Evolutionary conservation across 2,329 filamentous ascomycete species (phyloP), one percentile per base, ranked within the genome.

Genomic region (Gremmenia infestans): DNA sequence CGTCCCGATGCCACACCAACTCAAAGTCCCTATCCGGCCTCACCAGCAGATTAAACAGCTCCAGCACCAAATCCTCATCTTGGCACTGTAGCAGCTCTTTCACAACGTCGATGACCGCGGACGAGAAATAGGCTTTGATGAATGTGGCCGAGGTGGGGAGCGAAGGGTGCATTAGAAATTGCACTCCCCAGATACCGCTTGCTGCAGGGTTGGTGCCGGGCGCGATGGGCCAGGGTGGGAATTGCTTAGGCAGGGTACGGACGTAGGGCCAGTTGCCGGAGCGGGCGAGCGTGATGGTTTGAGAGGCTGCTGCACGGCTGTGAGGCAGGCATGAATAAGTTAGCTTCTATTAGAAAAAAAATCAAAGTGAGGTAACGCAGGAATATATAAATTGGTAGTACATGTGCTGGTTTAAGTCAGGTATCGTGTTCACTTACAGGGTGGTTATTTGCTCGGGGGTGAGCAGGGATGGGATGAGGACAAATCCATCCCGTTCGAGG

Each of bases 201-300:
- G 74, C 72, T 0, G 77, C 74, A 1, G 78, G 74, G 50, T 77
- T 67, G 8, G 55, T 49, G 14, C 64, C 66, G 5, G 62, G 58
- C 8, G 49, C 48, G n/a, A 66, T 76, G n/a, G 76, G 77, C 91
- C 91, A 96, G 0, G 91, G 91, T 0, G 91, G 91, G 74, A 96
- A 96, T 72, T 96, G 91, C 72, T 95, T 95, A 53, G 89, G 89
- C 2, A 94, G 81, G 0, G 89, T 93, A 61, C 91, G 87, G 67
- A 95, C 85, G 72, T 88, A 81, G 3, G 89, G 89, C 91, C 91
- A 96, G 60, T 78, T 68, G 39, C 90, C 90, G n/a, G 75, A 64
- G 60, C 88, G 83, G 43, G 88, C 87, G 43, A 82, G 74, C 2
- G 73, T 68, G 19, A 84, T 83, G n/a, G 81, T 80, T 55, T 78